Conservation (phyloP, 139 green algal genomes). For the Chlamydomonas incerta region DNA sequence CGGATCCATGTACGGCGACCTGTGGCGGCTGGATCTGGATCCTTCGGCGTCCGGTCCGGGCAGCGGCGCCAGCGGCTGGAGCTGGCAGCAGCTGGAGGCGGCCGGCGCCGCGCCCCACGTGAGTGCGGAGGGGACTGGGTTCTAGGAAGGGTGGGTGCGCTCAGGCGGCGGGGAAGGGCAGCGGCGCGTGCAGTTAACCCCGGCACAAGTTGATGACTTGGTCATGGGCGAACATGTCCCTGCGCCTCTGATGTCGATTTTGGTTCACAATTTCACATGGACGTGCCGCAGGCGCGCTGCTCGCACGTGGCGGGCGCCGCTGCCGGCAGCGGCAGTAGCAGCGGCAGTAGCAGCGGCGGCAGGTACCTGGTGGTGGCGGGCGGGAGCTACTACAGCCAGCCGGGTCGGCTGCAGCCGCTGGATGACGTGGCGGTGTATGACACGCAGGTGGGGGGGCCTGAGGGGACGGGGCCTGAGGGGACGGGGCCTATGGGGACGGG, state of each 20-base stretch:
- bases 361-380: conserved; percentile 20
- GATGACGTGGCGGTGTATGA: conserved; percentile 35
- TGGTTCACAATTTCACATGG: too few species aligned
- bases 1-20: conserved; percentile 29
- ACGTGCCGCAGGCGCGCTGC: conserved; percentile 33
- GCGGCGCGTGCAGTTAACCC: too few species aligned
- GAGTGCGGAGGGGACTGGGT: too few species aligned
- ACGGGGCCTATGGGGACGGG: too few species aligned
- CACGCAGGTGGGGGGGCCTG: conserved; percentile 3
- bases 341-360: background rate
- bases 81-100: conserved; percentile 20
- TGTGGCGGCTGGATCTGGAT: conserved; percentile 18
- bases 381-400: background rate
- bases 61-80: background rate
- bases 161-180: too few species aligned
- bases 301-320: conserved; percentile 10
- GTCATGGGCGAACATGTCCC: too few species aligned
- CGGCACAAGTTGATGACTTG: too few species aligned
- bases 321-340: too few species aligned
- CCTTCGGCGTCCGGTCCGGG: too few species aligned
- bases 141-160: too few species aligned
- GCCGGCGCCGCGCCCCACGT: background rate
- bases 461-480: too few species aligned
- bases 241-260: too few species aligned
- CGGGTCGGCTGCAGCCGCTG: conserved; percentile 26